Evolutionary conservation across 225 moss, liverwort and hornwort genomes (phyloP).

Genomic region (Rhytidiadelphus loreus): DNA sequence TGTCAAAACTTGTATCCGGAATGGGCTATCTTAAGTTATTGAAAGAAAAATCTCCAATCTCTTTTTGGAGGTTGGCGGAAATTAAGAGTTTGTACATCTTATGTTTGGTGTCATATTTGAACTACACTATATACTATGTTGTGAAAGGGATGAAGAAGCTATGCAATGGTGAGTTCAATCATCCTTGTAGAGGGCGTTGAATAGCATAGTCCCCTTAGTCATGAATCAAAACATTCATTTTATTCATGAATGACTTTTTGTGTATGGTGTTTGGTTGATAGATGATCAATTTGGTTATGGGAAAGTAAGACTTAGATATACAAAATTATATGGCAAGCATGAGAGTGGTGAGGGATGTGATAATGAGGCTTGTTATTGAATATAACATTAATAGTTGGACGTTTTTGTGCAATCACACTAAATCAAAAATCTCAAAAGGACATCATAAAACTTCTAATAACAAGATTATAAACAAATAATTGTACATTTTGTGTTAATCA

Average conservation of each 20-base stretch:
- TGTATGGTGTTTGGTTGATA: not conserved
- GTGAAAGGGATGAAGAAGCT: not conserved
- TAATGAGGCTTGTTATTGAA: not conserved
- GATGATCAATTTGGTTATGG: not conserved
- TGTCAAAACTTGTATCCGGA: rapidly evolving
- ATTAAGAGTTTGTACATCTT: not conserved
- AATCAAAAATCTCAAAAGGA: too few species aligned
- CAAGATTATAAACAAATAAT: not conserved
- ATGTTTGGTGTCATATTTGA: not conserved
- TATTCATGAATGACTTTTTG: not conserved
- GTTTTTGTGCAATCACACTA: not conserved
- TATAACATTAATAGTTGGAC: not conserved
- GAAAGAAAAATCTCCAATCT: too few species aligned
- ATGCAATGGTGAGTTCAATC: not conserved
- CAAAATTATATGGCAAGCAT: not conserved
- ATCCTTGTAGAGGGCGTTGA: rapidly evolving
- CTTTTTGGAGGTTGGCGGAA: rapidly evolving
- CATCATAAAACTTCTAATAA: not conserved
- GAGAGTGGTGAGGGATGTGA: not conserved
- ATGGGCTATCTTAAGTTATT: too few species aligned
- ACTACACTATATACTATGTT: not conserved
- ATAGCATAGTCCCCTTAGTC: not conserved
- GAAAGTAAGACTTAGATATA: not conserved
- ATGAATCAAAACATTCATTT: not conserved
- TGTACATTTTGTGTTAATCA: too few species aligned